These are phyloP conservation scores for Gomphus sp. DNA, from an alignment of 1,284 basidiomycete species.

Conservation along the genomic window DNA sequence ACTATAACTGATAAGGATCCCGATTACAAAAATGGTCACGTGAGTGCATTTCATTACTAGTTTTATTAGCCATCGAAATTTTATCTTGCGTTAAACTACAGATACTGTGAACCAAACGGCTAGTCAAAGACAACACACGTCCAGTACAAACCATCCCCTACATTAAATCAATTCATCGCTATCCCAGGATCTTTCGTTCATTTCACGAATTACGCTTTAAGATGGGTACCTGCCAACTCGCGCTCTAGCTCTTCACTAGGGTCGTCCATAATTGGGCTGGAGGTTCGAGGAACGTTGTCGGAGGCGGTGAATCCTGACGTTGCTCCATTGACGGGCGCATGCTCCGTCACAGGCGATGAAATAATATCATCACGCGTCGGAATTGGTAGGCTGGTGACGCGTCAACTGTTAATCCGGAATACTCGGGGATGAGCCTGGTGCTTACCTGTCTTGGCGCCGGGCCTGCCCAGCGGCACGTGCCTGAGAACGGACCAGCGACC, in stretches of 20 bases:
- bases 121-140: not conserved
- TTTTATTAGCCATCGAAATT: not conserved
- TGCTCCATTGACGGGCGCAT: slow-evolving; percentile 53
- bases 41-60: not conserved
- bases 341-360: slow-evolving; percentile 61
- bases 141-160: not conserved
- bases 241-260: slow-evolving; percentile 81
- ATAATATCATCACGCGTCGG: slow-evolving; percentile 73
- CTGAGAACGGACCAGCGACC: slow-evolving; percentile 74
- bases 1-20: too few species aligned
- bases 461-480: slow-evolving; percentile 61
- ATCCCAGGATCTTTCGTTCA: not conserved
- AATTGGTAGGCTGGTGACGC: slow-evolving; percentile 49
- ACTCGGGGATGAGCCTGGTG: not conserved
- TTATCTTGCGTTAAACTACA: not conserved
- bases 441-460: slow-evolving; percentile 64
- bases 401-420: slow-evolving; percentile 1
- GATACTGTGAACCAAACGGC: not conserved
- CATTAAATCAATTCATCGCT: not conserved
- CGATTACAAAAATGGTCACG: not conserved
- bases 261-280: slow-evolving; percentile 67
- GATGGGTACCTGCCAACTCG: slow-evolving; percentile 58
- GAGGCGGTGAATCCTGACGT: slow-evolving; percentile 57
- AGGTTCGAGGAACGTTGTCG: slow-evolving; percentile 29
- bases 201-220: slow-evolving; percentile 1